Evolutionary conservation across 2,329 filamentous ascomycete genomes (phyloP).

Genomic region (Camillea tinctor): DNA sequence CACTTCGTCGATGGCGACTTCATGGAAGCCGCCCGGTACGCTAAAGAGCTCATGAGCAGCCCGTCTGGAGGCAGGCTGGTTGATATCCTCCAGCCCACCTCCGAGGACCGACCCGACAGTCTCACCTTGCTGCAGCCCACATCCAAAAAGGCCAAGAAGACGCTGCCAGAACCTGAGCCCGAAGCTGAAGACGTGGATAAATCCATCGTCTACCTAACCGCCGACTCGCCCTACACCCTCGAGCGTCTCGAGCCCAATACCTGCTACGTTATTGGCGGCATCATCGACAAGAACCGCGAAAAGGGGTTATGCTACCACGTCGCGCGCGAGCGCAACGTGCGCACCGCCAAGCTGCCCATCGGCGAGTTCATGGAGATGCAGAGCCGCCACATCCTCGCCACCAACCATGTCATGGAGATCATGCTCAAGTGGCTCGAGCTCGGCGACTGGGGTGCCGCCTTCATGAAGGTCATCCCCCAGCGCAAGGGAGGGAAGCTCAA

Average conservation of each 20-base stretch:
- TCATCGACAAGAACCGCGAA: slow-evolving; percentile 95
- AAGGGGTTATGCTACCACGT: slow-evolving; percentile 90
- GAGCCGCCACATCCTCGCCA: slow-evolving; percentile 80
- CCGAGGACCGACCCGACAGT: slow-evolving; percentile 25
- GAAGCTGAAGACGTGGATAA: slow-evolving; percentile 35
- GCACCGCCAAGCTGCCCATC: slow-evolving; percentile 89
- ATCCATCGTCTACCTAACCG: slow-evolving; percentile 79
- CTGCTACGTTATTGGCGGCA: slow-evolving; percentile 88
- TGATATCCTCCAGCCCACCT: slow-evolving; percentile 51
- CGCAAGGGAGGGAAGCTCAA: slow-evolving; percentile 78
- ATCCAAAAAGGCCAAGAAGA: slow-evolving; percentile 30
- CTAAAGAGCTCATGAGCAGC: slow-evolving; percentile 66
- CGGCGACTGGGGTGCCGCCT: slow-evolving; percentile 88
- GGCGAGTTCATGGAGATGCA: slow-evolving; percentile 93
- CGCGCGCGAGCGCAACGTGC: slow-evolving; percentile 71
- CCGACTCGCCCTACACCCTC: slow-evolving; percentile 85
- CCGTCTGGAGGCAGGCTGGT: slow-evolving; percentile 55
- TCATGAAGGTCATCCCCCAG: slow-evolving; percentile 83
- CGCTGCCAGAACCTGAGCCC: slow-evolving; percentile 22
- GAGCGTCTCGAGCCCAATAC: slow-evolving; percentile 81
- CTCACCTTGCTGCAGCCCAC: slow-evolving; percentile 33
- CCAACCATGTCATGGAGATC: slow-evolving; percentile 95
- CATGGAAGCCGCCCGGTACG: slow-evolving; percentile 62
- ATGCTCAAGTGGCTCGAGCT: slow-evolving; percentile 91
- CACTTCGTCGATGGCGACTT: slow-evolving; percentile 74